Conservation (phyloP, 1,284 basidiomycete species). For the Trichosporon coremiiforme region DNA sequence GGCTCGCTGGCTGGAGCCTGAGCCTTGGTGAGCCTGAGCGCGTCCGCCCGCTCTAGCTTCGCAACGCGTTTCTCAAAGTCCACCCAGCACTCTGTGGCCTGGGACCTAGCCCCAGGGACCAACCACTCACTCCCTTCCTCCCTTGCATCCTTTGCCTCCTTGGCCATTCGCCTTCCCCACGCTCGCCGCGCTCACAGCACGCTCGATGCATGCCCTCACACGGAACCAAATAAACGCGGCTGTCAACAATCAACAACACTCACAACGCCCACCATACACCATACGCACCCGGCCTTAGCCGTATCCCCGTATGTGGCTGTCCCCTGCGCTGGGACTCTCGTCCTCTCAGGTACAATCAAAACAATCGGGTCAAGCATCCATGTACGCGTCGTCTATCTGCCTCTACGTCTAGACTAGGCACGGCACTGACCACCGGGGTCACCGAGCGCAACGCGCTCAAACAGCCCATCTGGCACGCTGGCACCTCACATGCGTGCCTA, state of each 20-base stretch:
- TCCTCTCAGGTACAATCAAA: slow-evolving; percentile 12
- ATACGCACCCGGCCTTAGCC: background rate
- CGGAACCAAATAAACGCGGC: slow-evolving; percentile 16
- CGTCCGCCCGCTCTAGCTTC: slow-evolving; percentile 1
- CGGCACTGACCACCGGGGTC: background rate
- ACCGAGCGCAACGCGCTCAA: background rate
- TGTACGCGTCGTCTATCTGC: background rate
- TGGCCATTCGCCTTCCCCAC: background rate
- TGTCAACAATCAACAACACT: slow-evolving; percentile 14
- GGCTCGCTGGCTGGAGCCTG: too few relatives aligned
- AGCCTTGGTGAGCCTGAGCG: slow-evolving; percentile 4
- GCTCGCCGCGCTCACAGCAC: background rate
- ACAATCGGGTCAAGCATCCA: background rate
- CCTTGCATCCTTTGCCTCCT: background rate
- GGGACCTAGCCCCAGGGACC: slow-evolving; percentile 13
- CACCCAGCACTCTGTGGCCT: background rate
- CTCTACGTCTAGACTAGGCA: too few relatives aligned
- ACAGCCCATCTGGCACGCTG: background rate
- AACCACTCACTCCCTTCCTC: background rate
- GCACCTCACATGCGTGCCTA: background rate
- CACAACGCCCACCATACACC: background rate
- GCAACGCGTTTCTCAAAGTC: slow-evolving; percentile 8
- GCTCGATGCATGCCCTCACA: background rate
- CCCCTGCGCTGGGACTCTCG: background rate
- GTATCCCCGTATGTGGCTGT: slow-evolving; percentile 6